These are phyloP conservation scores for Psilocybe azurescens DNA, from an alignment of 768 basidiomycete genomes.

Conservation along the genomic window DNA sequence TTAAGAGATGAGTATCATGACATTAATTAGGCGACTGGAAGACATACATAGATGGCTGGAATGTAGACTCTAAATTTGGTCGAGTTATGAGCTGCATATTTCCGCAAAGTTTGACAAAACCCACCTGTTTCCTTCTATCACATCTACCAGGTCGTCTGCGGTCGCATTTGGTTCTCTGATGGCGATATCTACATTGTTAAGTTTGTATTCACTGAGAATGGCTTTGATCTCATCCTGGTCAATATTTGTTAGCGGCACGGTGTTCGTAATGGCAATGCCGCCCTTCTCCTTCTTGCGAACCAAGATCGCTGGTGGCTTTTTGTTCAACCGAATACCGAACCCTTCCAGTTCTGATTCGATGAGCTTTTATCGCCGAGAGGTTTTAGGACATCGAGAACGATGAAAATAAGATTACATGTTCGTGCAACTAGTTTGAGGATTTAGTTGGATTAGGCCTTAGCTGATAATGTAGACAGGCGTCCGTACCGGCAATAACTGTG, in stretches of 20 bases:
- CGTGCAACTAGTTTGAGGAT: conserved; percentile 73
- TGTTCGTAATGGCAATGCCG: conserved; percentile 93
- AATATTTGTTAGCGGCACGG: conserved; percentile 94
- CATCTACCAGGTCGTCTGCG: conserved; percentile 95
- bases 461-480: conserved; percentile 11
- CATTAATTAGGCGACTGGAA: neutral
- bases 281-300: conserved; percentile 92
- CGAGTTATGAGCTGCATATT: conserved; percentile 8
- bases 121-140: conserved; percentile 93
- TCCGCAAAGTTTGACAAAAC: conserved; percentile 19
- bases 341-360: conserved; percentile 95
- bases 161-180: conserved; percentile 93
- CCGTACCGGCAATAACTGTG: conserved; percentile 78
- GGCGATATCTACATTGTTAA: conserved; percentile 88
- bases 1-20: conserved; percentile 5
- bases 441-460: conserved; percentile 16
- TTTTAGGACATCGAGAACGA: conserved; percentile 97
- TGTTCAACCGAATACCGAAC: conserved; percentile 97
- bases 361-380: conserved; percentile 95
- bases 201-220: conserved; percentile 89
- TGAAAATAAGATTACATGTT: conserved; percentile 98
- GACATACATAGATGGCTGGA: conserved; percentile 84
- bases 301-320: conserved; percentile 86
- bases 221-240: conserved; percentile 97
- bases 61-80: conserved; percentile 80